These are phyloP conservation scores for Aspergillus taichungensis DNA, from an alignment of 495 filamentous ascomycete species.

Conservation along the genomic window DNA sequence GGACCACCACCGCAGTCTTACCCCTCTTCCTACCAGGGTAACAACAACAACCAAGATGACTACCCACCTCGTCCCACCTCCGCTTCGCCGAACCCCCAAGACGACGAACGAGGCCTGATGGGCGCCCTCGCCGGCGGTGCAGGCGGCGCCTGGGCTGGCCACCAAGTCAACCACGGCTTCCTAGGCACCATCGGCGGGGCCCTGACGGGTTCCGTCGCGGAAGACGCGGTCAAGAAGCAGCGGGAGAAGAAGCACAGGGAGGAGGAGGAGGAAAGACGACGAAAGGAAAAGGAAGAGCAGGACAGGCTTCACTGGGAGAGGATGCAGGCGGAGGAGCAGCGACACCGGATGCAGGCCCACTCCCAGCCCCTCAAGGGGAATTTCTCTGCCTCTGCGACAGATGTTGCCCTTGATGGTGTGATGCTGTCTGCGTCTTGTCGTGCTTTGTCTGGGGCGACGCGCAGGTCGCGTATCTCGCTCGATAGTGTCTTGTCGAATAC, in stretches of 20 bases:
- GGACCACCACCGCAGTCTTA: too few species aligned
- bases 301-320: background rate
- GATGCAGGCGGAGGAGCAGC: background rate
- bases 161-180: constrained; percentile 25
- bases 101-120: constrained; percentile 12
- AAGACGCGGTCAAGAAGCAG: constrained; percentile 28
- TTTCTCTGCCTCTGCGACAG: constrained; percentile 8
- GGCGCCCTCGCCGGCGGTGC: constrained; percentile 27
- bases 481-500: constrained; percentile 12
- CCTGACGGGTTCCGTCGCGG: constrained; percentile 24
- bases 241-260: constrained; percentile 8
- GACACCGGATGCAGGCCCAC: background rate
- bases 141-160: constrained; percentile 25
- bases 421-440: constrained; percentile 9
- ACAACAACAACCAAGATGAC: too few species aligned
- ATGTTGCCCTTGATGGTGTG: constrained; percentile 6
- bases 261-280: constrained; percentile 3
- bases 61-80: too few species aligned
- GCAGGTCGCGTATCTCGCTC: constrained; percentile 6
- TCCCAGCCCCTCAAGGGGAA: constrained; percentile 1
- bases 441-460: constrained; percentile 4
- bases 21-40: too few species aligned
- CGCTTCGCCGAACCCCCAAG: too few species aligned
- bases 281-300: background rate
- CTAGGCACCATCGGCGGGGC: constrained; percentile 31